Conservation (phyloP, 768 basidiomycete genomes). For the Boletus insuetus region DNA sequence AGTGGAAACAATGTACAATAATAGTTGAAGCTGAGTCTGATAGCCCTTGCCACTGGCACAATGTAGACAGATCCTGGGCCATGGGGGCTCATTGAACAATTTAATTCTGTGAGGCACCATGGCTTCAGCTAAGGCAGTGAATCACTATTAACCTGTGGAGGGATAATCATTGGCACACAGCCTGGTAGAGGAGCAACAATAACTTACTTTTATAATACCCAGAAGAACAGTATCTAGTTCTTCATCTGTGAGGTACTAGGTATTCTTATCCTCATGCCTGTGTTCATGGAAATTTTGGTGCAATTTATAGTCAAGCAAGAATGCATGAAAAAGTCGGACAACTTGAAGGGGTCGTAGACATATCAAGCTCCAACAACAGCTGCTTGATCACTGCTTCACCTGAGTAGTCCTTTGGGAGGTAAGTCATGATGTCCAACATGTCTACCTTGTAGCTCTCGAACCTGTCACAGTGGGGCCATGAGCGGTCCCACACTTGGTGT, state of each 20-base stretch:
- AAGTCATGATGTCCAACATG: too few species aligned
- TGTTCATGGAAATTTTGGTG: too few species aligned
- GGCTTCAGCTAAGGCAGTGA: constrained; percentile 94
- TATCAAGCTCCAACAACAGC: too few species aligned
- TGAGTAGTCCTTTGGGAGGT: too few species aligned
- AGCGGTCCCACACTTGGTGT: too few species aligned
- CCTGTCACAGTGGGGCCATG: too few species aligned
- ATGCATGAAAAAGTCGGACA: too few species aligned
- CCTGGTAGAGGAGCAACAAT: constrained; percentile 94
- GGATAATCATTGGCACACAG: constrained; percentile 75
- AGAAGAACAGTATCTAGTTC: constrained; percentile 93
- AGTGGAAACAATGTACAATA: too few species aligned
- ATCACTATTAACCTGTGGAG: constrained; percentile 59
- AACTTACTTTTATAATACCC: constrained; percentile 64
- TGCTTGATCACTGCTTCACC: too few species aligned
- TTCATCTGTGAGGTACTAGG: constrained; percentile 90
- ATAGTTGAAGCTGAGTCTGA: constrained; percentile 66
- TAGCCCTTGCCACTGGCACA: constrained; percentile 70
- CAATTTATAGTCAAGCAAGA: too few species aligned
- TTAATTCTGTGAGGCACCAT: constrained; percentile 99
- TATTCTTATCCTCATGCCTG: constrained; percentile 88
- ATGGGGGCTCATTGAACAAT: constrained; percentile 89
- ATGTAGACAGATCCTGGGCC: constrained; percentile 75
- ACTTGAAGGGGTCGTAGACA: too few species aligned
- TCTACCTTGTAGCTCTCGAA: too few species aligned